phyloP scores from a whole-genome alignment of 2,329 filamentous ascomycete species.

The Alternaria arbusti region DNA sequence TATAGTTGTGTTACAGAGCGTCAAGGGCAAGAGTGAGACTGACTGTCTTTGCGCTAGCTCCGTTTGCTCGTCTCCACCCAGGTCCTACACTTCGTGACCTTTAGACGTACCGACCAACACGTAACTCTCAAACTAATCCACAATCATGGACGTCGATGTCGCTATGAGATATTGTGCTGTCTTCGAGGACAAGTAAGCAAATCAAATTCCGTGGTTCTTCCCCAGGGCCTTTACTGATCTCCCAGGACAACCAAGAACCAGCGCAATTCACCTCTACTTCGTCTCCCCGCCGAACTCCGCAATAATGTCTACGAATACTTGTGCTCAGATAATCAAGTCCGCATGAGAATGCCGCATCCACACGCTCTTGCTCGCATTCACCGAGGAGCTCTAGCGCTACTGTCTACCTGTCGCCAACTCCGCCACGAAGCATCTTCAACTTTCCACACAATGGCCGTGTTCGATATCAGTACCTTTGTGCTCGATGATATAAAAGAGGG shows the following conservation, averaged over 20 bases:
- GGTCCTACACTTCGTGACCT: neutral
- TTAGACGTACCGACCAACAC: neutral
- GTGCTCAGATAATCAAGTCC: neutral
- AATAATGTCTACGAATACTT: rapidly evolving
- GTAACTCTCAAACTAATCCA: neutral
- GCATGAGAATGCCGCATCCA: rapidly evolving
- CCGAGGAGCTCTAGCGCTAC: neutral
- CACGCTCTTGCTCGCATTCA: rapidly evolving
- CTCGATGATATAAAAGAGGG: rapidly evolving
- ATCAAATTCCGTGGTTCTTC: neutral
- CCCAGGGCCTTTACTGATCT: neutral
- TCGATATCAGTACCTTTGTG: neutral
- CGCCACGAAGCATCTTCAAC: neutral
- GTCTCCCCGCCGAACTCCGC: neutral
- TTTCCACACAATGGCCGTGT: neutral
- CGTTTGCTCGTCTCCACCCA: neutral
- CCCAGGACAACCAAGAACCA: neutral
- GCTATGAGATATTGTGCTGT: rapidly evolving
- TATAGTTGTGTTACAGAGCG: too few relatives aligned
- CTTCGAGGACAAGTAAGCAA: neutral
- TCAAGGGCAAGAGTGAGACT: neutral
- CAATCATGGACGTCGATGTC: neutral
- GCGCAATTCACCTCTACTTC: neutral
- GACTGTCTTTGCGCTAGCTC: neutral
- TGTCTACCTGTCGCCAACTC: neutral